Evolutionary conservation across 163 green algal genomes (phyloP).

Genomic region (Chlamydomonas reinhardtii): DNA sequence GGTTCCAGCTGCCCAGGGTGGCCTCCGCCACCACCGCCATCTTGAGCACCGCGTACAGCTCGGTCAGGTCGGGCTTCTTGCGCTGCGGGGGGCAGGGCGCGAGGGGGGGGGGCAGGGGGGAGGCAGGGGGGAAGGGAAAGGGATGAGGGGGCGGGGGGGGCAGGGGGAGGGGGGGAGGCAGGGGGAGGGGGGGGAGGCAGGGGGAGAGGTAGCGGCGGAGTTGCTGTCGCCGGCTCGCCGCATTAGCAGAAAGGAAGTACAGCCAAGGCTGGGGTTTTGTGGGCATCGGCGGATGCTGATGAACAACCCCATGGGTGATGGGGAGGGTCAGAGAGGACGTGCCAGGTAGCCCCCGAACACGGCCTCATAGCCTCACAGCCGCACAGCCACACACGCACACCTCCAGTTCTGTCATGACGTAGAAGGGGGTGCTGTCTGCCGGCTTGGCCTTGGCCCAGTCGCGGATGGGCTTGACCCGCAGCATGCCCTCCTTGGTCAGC

Average conservation of each 20-base stretch:
- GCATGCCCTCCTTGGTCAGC: constrained; percentile 7
- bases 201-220: no score
- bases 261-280: no score
- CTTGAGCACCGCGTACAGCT: background rate
- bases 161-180: no score
- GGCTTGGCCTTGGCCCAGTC: constrained; percentile 18
- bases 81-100: background rate
- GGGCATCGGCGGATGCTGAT: no score
- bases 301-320: no score
- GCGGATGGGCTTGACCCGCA: constrained; percentile 18
- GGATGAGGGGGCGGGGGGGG: no score
- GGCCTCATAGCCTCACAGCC: no score
- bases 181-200: no score
- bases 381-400: background rate
- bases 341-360: no score
- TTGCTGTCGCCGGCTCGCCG: no score
- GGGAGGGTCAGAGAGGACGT: no score
- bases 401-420: background rate
- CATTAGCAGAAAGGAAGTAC: no score
- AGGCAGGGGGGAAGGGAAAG: background rate
- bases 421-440: background rate
- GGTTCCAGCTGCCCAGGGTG: constrained; percentile 1
- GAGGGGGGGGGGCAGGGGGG: background rate
- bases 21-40: constrained; percentile 36
- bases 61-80: background rate